Conservation (phyloP, 202 grass and related monocot genomes). For the Digitaria exilis region DNA sequence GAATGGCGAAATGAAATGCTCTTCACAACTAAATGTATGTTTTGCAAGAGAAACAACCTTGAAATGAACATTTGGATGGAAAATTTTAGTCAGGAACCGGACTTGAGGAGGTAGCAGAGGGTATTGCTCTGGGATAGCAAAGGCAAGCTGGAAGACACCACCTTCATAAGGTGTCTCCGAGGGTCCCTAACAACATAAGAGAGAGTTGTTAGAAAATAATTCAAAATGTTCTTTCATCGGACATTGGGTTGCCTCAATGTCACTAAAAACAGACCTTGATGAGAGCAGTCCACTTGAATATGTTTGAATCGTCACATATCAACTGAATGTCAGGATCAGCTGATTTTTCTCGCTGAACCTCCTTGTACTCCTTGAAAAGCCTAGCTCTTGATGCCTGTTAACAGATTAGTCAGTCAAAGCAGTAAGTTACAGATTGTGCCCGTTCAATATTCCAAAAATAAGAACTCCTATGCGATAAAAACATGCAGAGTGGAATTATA, state of each 20-base stretch:
- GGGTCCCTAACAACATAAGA: slow-evolving; percentile 56
- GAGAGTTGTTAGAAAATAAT: not conserved
- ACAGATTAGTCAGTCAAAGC: not conserved
- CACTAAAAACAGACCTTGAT: slow-evolving; percentile 57
- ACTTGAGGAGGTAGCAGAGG: slow-evolving; percentile 96
- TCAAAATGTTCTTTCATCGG: not conserved
- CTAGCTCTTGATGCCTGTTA: slow-evolving; percentile 88
- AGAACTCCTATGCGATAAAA: not conserved
- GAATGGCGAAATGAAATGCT: not conserved
- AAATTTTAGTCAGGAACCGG: slow-evolving; percentile 96
- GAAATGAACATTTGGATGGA: slow-evolving; percentile 98
- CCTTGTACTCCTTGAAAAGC: slow-evolving; percentile 98
- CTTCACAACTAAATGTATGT: not conserved
- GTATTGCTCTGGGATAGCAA: slow-evolving; percentile 93
- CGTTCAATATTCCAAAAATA: not conserved
- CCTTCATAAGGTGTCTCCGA: slow-evolving; percentile 94
- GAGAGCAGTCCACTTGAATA: slow-evolving; percentile 99
- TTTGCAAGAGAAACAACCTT: slow-evolving; percentile 53
- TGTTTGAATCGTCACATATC: slow-evolving; percentile 93
- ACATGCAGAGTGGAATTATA: not conserved
- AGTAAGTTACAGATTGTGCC: not conserved
- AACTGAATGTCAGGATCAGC: slow-evolving; percentile 97
- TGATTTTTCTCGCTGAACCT: slow-evolving; percentile 88
- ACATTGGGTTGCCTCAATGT: not conserved
- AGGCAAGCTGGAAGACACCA: slow-evolving; percentile 81